Evolutionary conservation across 2,329 filamentous ascomycete genomes (phyloP), one percentile per base, ranked within the genome.

Genomic region (Graphium sp.): DNA sequence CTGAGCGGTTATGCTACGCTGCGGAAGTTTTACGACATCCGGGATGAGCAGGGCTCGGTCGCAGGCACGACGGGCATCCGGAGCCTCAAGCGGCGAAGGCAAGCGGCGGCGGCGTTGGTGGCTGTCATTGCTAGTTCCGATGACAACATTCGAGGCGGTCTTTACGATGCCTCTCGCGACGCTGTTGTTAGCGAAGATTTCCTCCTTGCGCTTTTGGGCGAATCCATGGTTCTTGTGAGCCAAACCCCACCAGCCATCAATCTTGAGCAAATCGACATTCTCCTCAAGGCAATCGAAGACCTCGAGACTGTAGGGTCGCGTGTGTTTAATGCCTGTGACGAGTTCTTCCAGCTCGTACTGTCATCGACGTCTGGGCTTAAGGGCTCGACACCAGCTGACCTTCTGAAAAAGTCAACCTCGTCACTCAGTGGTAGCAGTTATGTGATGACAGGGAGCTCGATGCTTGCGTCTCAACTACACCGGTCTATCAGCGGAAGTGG

Each of bases 1-100:
- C 71, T 94, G 7, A 89, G 81, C 46, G 87, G 87, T 14, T 95
- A 95, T 44, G 87, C 85, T 14, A 92, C 84, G 1, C 60, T 95
- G 13, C 78, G 87, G 20, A 77, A 75, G 39, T 94, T 87, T 56
- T 95, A 92, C 50, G 77, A 85, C 36, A 65, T 85, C n/a, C 72
- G 87, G 27, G 87, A 95, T 43, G 32, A 30, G n/a, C 34, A 39
- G 11, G 34, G 34, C 5, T 24, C 20, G 6, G 16, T 8, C 14
- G 19, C 8, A 16, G 12, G 7, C 20, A 14, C 15, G 6, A 8
- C n/a, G 2, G 20, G 56, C 33, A 63, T 73, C 0, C 55, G 56
- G 34, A 63, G 73, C 1, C 53, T 74, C 14, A 60, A 66, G 9
- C 60, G 75, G 13, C 78, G 74, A 38, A 68, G 71, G 31, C 70